Percentiles rank a stretch among this genome's conserved stretches.
Conservation (phyloP, 164 flowering plant genomes). For the grape (Vitis vinifera) region DNA sequence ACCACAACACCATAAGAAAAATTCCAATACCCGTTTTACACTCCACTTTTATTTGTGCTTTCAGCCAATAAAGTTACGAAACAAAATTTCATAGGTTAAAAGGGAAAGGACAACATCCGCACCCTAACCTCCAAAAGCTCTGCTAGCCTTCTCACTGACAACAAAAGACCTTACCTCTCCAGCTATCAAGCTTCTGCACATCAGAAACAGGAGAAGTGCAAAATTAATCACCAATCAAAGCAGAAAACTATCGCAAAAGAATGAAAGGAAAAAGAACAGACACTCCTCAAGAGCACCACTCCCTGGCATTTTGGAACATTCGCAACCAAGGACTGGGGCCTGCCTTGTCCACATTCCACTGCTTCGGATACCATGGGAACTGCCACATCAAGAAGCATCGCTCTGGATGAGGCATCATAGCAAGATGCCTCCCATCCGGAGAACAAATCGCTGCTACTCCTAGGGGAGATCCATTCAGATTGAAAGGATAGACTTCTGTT, state of each 20-base stretch:
- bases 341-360: slow-evolving; percentile 73
- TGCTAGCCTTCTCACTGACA: not conserved
- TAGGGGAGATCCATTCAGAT: slow-evolving; percentile 86
- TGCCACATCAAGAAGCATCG: slow-evolving; percentile 98
- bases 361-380: slow-evolving; percentile 89
- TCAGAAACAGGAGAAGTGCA: not conserved
- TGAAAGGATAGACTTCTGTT: slow-evolving; percentile 84
- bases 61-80: not conserved
- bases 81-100: not conserved
- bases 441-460: slow-evolving; percentile 93
- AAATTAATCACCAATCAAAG: not conserved
- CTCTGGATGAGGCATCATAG: slow-evolving; percentile 99
- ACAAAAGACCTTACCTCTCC: not conserved
- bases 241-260: not conserved
- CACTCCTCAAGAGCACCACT: slow-evolving; percentile 62
- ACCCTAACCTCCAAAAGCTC: not conserved
- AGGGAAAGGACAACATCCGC: not conserved
- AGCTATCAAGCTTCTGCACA: not conserved
- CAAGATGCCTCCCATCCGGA: slow-evolving; percentile 93
- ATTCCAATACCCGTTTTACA: not conserved
- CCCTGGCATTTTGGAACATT: slow-evolving; percentile 93
- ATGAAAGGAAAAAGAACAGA: not conserved
- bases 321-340: slow-evolving; percentile 92
- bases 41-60: not conserved
- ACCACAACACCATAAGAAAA: not conserved